Evolutionary conservation across 345 rosid species (phyloP).

Genomic region (Salix arbutifolia): DNA sequence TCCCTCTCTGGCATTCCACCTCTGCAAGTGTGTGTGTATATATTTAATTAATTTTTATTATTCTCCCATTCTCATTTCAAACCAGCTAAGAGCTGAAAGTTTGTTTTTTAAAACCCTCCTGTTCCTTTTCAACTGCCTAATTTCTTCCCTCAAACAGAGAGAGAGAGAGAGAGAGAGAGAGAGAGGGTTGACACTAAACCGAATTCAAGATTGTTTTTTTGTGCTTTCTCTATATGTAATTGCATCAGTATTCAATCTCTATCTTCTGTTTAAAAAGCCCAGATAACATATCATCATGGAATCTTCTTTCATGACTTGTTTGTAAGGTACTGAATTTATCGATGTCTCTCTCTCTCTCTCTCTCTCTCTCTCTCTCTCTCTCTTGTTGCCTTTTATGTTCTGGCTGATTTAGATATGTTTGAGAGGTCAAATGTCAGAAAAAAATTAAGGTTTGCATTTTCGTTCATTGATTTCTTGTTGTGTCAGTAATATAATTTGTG

Average conservation of each 20-base stretch:
- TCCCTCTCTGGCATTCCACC: slow-evolving; percentile 13
- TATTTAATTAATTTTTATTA: neutral
- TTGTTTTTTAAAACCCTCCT: neutral
- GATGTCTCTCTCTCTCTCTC: neutral
- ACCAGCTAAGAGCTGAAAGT: neutral
- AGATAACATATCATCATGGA: slow-evolving; percentile 9
- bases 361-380: neutral
- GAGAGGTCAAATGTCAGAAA: slow-evolving; percentile 12
- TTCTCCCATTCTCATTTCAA: neutral
- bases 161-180: neutral
- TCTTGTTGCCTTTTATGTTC: neutral
- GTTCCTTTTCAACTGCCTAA: neutral
- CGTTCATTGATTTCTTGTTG: neutral
- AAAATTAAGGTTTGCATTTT: neutral
- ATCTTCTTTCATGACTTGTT: slow-evolving; percentile 17
- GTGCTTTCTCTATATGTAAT: slow-evolving; percentile 6
- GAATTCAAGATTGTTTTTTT: neutral
- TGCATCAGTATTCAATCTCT: slow-evolving; percentile 3
- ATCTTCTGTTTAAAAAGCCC: slow-evolving; percentile 12
- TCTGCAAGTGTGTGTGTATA: neutral
- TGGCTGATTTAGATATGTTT: slow-evolving; percentile 2
- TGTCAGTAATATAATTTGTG: neutral
- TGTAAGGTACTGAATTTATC: slow-evolving; percentile 24
- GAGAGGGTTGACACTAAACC: neutral
- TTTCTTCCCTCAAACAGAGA: neutral